A percentile compares a stretch with the other conserved stretches of the same genome.
phyloP scores from a whole-genome alignment of 805 yeast genomes.

The Yarrowia yakushimensis region DNA sequence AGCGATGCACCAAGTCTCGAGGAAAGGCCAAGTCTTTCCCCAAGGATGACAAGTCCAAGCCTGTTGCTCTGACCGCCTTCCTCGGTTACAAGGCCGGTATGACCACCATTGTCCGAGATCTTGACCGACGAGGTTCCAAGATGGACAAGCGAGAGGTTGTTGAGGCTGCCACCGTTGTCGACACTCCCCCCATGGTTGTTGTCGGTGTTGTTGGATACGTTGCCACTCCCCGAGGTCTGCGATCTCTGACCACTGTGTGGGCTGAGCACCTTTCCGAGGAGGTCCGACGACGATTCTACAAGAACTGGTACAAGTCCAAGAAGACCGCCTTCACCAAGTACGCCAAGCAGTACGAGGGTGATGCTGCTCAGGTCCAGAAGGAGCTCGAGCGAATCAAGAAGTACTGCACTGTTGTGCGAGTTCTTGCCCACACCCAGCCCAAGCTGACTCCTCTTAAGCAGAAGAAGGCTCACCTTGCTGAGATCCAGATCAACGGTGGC shows the following conservation, averaged over 20 bases:
- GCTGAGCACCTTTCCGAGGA: constrained; percentile 99
- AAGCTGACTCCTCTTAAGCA: constrained; percentile 98
- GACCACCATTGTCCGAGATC: constrained; percentile 99
- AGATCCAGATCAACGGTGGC: constrained; percentile 99
- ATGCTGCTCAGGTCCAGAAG: constrained; percentile 82
- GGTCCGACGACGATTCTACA: constrained; percentile 99
- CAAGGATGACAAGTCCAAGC: constrained; percentile 95
- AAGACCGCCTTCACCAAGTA: constrained; percentile 99
- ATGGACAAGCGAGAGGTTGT: constrained; percentile 99
- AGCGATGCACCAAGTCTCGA: constrained; percentile 98
- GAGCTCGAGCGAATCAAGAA: constrained; percentile 98
- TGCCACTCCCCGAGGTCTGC: constrained; percentile 99
- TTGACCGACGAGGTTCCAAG: constrained; percentile 99
- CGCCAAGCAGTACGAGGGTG: constrained; percentile 95
- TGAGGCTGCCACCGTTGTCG: constrained; percentile 98
- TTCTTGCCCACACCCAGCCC: constrained; percentile 98
- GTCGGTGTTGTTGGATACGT: constrained; percentile 99
- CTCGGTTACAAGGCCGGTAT: constrained; percentile 99
- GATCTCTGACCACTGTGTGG: constrained; percentile 99
- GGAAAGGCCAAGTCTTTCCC: constrained; percentile 99
- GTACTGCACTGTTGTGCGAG: constrained; percentile 98
- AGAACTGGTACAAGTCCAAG: constrained; percentile 99
- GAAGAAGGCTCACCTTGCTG: constrained; percentile 99
- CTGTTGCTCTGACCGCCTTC: constrained; percentile 98
- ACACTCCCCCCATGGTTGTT: constrained; percentile 98